Evolutionary conservation across 345 rosid species (phyloP), one percentile per base, ranked within the genome.

Genomic region (Clarkia xantiana): DNA sequence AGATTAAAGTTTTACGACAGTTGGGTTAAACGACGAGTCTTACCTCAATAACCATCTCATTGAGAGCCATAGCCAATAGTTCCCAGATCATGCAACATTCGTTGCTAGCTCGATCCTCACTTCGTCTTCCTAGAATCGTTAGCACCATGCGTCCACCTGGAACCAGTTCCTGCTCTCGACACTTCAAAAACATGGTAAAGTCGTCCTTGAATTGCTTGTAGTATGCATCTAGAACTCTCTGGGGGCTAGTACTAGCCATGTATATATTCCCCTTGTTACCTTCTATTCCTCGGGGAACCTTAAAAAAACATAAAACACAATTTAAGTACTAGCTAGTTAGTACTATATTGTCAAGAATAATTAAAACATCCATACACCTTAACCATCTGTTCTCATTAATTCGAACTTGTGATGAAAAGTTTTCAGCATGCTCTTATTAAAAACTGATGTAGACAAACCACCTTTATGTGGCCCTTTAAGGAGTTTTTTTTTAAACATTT

Each of bases 231-330:
- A 57, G 42, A 0, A 63, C 72, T 9, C 48, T 52, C 5, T 57
- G 49, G 25, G 76, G 71, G 42, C 81, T 74, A 18, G 15, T 59
- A 0, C 51, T 43, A 7, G 44, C 69, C 63, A 76, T 70, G 59
- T 66, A 76, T 49, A 72, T 74, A 62, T 75, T 75, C 25, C 76
- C 65, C 34, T 66, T 67, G 63, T 75, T 75, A 5, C 38, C 49
- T 52, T 67, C 73, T 9, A 75, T 9, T 0, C 66, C 75, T n/a
- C 55, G 42, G 10, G 78, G 84, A 50, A 75, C 84, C 82, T 74
- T 52, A 3, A 0, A 23, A 47, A 17, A 18, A 20, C 38, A 42
- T 8, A 20, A 14, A 1, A 22, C 2, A 17, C 3, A 53, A 14
- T 18, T 19, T 9, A 13, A 23, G 18, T 43, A 1, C 1, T 20